Evolutionary conservation across 2,329 filamentous ascomycete genomes (phyloP).

Genomic region (Ophiosphaerella herpotricha): DNA sequence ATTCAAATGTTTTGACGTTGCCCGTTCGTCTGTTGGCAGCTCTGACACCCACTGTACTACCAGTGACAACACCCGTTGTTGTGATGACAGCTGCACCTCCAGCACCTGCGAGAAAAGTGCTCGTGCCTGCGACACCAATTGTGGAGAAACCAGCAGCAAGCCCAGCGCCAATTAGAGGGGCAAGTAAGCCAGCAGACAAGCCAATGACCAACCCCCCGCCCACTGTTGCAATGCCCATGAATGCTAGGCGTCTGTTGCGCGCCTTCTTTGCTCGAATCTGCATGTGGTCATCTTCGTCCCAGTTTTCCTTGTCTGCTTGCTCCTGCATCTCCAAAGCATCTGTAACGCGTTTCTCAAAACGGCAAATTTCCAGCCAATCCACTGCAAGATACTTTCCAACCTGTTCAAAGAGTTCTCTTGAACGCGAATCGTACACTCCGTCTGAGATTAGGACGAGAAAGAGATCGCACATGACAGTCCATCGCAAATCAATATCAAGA

Average conservation of each 20-base stretch:
- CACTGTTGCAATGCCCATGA: slow-evolving; percentile 96
- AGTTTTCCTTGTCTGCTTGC: slow-evolving; percentile 89
- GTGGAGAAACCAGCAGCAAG: slow-evolving; percentile 94
- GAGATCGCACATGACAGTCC: slow-evolving; percentile 95
- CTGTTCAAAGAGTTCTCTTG: slow-evolving; percentile 78
- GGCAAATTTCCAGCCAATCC: slow-evolving; percentile 88
- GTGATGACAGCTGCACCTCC: slow-evolving; percentile 95
- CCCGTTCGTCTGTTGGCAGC: slow-evolving; percentile 88
- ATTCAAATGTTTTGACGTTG: slow-evolving; percentile 94
- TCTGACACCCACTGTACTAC: slow-evolving; percentile 81
- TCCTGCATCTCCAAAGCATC: slow-evolving; percentile 98
- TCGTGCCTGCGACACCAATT: slow-evolving; percentile 87
- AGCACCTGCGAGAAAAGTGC: slow-evolving; percentile 85
- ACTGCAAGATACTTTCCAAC: slow-evolving; percentile 82
- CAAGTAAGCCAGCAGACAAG: slow-evolving; percentile 86
- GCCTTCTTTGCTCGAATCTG: slow-evolving; percentile 81
- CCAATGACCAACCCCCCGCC: slow-evolving; percentile 95
- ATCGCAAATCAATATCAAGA: slow-evolving; percentile 93
- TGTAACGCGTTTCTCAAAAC: slow-evolving; percentile 95
- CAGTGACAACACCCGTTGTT: slow-evolving; percentile 82
- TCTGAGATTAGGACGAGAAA: slow-evolving; percentile 97
- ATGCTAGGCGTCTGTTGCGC: slow-evolving; percentile 80
- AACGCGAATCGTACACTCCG: slow-evolving; percentile 88
- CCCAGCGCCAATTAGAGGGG: slow-evolving; percentile 91
- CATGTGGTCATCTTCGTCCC: slow-evolving; percentile 96